Evolutionary conservation across 2,329 filamentous ascomycete genomes (phyloP), one percentile per base, ranked within the genome.

Genomic region (Dothiorella sarmentorum): DNA sequence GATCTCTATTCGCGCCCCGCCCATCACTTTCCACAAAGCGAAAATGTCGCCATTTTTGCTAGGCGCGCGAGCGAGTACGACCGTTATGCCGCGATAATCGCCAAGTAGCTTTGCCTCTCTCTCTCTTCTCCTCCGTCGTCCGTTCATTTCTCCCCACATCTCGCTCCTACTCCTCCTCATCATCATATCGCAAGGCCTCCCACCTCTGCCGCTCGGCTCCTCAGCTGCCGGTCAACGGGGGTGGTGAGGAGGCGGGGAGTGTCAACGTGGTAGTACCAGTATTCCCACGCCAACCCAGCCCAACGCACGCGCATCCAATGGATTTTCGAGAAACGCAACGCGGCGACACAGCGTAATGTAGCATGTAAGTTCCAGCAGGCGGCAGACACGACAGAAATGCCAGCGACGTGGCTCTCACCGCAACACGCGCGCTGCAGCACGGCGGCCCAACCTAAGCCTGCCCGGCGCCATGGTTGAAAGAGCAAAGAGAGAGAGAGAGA

Each of bases 1-100:
- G 49, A 53, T 53, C 49, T 38, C 49, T 53, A 53, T 53, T 38
- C 49, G 22, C 33, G 33, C 35, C 22, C 22, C 27, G 49, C 20
- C 2, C n/a, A 53, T 53, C 49, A 29, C 49, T 53, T 40, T 20
- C 49, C n/a, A 20, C 20, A 52, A 26, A 2, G 29, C 13, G 22
- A 5, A 4, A 29, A 15, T 5, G 31, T 35, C 18, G 10, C n/a
- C 6, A 18, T 6, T 4, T 37, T 24, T 9, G 40, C 22, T 11
- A 24, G 38, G 18, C 40, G 40, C 20, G 11, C 22, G 33, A 40
- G n/a, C 6, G 7, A 44, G 40, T n/a, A 44, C 40, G 20, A 24
- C 40, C 40, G 40, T 26, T 31, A 17, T n/a, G 15, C 43, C 43
- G 43, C 43, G n/a, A 13, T 31, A 45, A 31, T 26, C 43, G 43